Evolutionary conservation across 2,329 filamentous ascomycete genomes (phyloP).

Genomic region (Cordyceps tenuipes): DNA sequence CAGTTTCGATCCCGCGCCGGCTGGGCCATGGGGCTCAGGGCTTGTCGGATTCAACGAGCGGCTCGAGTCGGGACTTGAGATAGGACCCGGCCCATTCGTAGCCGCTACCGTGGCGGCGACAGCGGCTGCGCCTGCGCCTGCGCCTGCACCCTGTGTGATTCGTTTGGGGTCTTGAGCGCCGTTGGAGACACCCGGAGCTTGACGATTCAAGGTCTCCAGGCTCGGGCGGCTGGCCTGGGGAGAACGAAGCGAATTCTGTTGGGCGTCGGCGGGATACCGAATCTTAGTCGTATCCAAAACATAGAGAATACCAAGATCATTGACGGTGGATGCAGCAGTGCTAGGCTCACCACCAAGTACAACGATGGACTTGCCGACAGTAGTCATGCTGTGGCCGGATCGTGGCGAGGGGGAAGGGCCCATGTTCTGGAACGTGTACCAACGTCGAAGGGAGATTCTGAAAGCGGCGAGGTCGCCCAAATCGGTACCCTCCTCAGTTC

Average conservation of each 20-base stretch:
- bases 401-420: conserved; percentile 87
- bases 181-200: conserved; percentile 28
- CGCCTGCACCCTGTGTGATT: conserved; percentile 29
- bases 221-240: conserved; percentile 17
- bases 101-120: neutral
- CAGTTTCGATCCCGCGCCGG: conserved; percentile 23
- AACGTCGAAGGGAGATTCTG: conserved; percentile 67
- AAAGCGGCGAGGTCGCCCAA: conserved; percentile 85
- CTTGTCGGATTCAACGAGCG: conserved; percentile 1
- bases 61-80: conserved; percentile 2
- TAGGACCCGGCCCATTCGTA: conserved; percentile 15
- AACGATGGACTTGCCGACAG: conserved; percentile 84
- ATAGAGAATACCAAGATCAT: conserved; percentile 82
- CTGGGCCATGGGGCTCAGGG: neutral
- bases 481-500: conserved; percentile 87
- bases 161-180: conserved; percentile 43
- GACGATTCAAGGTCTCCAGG: conserved; percentile 15
- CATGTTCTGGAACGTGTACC: conserved; percentile 99
- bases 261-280: conserved; percentile 77
- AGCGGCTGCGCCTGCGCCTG: conserved; percentile 17
- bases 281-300: conserved; percentile 94
- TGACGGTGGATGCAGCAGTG: conserved; percentile 69
- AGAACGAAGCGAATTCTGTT: conserved; percentile 16
- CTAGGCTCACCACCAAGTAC: conserved; percentile 93
- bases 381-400: conserved; percentile 96